These are phyloP conservation scores for Neonectria magnoliae DNA, from an alignment of 2,329 filamentous ascomycete genomes.

Conservation along the genomic window DNA sequence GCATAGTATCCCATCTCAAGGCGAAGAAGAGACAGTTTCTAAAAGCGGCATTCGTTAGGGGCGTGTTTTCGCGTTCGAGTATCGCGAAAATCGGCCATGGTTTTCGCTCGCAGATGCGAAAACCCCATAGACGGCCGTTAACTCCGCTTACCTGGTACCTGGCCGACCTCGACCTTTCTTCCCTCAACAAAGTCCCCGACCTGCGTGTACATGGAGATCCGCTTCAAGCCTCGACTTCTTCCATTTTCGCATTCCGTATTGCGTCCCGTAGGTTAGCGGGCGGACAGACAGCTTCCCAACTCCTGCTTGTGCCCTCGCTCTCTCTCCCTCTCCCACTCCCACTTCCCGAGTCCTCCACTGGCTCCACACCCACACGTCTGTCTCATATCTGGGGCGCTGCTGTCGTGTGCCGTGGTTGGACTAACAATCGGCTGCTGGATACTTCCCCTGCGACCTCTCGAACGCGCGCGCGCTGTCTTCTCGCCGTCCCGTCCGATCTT, in stretches of 20 bases:
- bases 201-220: neutral
- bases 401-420: slow-evolving; percentile 35
- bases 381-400: slow-evolving; percentile 30
- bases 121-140: slow-evolving; percentile 24
- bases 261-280: neutral
- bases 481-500: slow-evolving; percentile 16
- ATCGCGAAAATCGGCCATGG: slow-evolving; percentile 25
- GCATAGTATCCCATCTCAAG: neutral
- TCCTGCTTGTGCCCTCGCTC: neutral
- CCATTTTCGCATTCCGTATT: neutral
- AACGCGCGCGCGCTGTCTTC: slow-evolving; percentile 10
- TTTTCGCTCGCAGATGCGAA: slow-evolving; percentile 26
- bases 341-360: slow-evolving; percentile 23
- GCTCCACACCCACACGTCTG: slow-evolving; percentile 35
- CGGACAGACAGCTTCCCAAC: neutral
- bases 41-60: slow-evolving; percentile 22
- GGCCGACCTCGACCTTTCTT: slow-evolving; percentile 16
- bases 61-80: slow-evolving; percentile 23
- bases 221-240: neutral
- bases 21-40: neutral
- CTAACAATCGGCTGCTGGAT: slow-evolving; percentile 35
- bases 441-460: slow-evolving; percentile 26
- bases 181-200: slow-evolving; percentile 15
- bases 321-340: slow-evolving; percentile 6
- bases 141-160: slow-evolving; percentile 23